Base-by-base conservation (phyloP, 768 basidiomycete species). In the Asterophora parasitica region DNA sequence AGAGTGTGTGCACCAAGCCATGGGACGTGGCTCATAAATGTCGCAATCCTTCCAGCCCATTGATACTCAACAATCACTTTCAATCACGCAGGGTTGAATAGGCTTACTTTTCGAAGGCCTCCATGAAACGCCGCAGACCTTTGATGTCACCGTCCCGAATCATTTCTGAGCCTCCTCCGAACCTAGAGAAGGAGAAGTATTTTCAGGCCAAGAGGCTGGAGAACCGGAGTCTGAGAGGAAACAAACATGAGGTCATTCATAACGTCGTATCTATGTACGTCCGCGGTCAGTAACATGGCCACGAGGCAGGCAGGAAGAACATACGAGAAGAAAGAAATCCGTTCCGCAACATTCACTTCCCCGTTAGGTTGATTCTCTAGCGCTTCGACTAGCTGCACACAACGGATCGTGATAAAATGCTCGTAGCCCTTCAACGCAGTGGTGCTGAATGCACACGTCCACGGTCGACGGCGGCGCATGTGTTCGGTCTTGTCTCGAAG, bases 401-500 rank as follows among this genome's bases (percentile, higher is more conserved):
- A 67, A 11, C 76, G 57, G 15, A 57, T 56, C 1, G 61, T 60
- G 17, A 79, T 56, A 2, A 72, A 56, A 0, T 56, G 52, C 49
- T 76, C 69, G 45, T 78, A 79, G 12, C 70, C 73, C 53, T 72
- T 74, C 31, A 81, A 52, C 2, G 77, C 70, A 3, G 60, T 49
- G 11, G 69, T 68, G 41, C 61, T 76, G 60, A 80, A 70, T 0
- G 69, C 78, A 17, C 75, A 64, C n/a, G 71, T 72, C 78, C 78
- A 80, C 2, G 74, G 64, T 17, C 68, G 66, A 7, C 77, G 69
- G 8, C 76, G 67, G 7, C 68, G 63, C 2, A 65, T 62, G 49
- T 81, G 79, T 31, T 77, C 71, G 1, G 62, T 59, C 46, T 68
- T 68, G 52, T 75, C 64, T 31, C 68, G 58, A 15, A 72, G 53